phyloP scores from a whole-genome alignment of 2,329 filamentous ascomycete species.

The Diaporthe citrichinensis region DNA sequence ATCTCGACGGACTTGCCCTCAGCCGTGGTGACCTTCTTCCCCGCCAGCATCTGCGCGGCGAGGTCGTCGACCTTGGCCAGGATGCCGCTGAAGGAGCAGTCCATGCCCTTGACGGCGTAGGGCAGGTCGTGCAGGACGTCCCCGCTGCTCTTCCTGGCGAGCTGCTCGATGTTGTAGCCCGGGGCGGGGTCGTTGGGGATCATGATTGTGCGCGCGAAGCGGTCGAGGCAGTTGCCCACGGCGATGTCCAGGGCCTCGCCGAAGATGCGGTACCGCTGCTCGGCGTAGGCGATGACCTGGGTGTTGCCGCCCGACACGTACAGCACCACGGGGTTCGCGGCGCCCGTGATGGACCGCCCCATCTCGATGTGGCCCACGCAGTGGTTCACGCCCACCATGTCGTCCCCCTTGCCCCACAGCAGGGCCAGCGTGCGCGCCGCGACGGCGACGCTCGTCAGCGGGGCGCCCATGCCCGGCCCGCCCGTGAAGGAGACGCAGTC shows the following conservation, averaged over 20 bases:
- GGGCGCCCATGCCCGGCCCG: constrained; percentile 96
- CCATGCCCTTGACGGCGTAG: constrained; percentile 98
- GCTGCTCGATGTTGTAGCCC: constrained; percentile 97
- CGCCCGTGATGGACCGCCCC: constrained; percentile 93
- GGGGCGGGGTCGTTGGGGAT: constrained; percentile 98
- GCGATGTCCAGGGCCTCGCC: constrained; percentile 98
- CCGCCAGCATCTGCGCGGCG: constrained; percentile 74
- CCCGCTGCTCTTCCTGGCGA: constrained; percentile 78
- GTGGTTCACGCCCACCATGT: constrained; percentile 95
- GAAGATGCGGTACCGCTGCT: constrained; percentile 96
- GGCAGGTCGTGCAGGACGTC: constrained; percentile 86
- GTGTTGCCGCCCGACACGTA: constrained; percentile 84
- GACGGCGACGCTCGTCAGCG: constrained; percentile 87
- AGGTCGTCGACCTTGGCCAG: constrained; percentile 86
- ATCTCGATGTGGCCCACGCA: constrained; percentile 99
- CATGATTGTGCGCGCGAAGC: constrained; percentile 90
- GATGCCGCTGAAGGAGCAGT: constrained; percentile 95
- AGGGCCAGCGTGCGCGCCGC: constrained; percentile 85
- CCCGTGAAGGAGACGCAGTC: constrained; percentile 96
- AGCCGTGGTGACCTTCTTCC: constrained; percentile 56
- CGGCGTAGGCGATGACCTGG: constrained; percentile 67
- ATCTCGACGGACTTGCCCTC: constrained; percentile 65
- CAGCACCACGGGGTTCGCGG: constrained; percentile 91
- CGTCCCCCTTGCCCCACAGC: constrained; percentile 78
- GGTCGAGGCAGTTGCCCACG: constrained; percentile 96